phyloP scores from a whole-genome alignment of 78 protist genomes.

The Dictyostelium firmibasis region DNA sequence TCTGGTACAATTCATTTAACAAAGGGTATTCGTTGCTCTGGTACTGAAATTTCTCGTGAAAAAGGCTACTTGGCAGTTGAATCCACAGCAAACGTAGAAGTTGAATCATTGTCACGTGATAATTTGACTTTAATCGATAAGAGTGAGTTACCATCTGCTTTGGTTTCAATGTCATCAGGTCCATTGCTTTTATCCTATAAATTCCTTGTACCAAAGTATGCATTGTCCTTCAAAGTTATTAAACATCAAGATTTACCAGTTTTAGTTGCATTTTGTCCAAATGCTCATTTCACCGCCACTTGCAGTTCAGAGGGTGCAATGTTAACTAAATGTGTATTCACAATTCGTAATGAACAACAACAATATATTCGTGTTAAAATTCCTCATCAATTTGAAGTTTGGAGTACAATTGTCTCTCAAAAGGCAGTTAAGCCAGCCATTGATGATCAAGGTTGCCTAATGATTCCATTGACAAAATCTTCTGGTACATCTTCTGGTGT shows the following conservation, averaged over 20 bases:
- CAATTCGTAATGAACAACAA: slow-evolving; percentile 54
- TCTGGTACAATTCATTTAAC: neutral
- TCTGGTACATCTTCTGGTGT: slow-evolving; percentile 27
- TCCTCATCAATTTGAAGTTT: slow-evolving; percentile 59
- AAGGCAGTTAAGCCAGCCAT: slow-evolving; percentile 64
- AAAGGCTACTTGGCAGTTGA: slow-evolving; percentile 50
- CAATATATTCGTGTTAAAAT: slow-evolving; percentile 62
- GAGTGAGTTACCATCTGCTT: slow-evolving; percentile 14
- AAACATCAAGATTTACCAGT: slow-evolving; percentile 43
- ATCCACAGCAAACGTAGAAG: slow-evolving; percentile 54
- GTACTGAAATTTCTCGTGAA: slow-evolving; percentile 50
- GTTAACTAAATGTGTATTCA: slow-evolving; percentile 29
- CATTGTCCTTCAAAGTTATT: neutral
- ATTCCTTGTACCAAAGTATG: slow-evolving; percentile 51
- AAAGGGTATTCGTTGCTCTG: slow-evolving; percentile 5
- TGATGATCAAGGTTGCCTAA: slow-evolving; percentile 30
- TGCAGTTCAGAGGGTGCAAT: slow-evolving; percentile 43
- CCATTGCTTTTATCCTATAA: slow-evolving; percentile 51
- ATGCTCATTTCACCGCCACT: slow-evolving; percentile 48
- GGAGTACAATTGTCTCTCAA: slow-evolving; percentile 36
- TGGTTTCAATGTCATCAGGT: slow-evolving; percentile 10
- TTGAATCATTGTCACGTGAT: slow-evolving; percentile 48
- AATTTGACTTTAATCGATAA: slow-evolving; percentile 48
- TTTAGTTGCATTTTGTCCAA: slow-evolving; percentile 54
- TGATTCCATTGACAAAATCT: slow-evolving; percentile 58